A percentile compares a stretch with the other conserved stretches of the same genome.
Conservation (phyloP, 768 basidiomycete genomes). For the Tricholoma bakamatsutake region DNA sequence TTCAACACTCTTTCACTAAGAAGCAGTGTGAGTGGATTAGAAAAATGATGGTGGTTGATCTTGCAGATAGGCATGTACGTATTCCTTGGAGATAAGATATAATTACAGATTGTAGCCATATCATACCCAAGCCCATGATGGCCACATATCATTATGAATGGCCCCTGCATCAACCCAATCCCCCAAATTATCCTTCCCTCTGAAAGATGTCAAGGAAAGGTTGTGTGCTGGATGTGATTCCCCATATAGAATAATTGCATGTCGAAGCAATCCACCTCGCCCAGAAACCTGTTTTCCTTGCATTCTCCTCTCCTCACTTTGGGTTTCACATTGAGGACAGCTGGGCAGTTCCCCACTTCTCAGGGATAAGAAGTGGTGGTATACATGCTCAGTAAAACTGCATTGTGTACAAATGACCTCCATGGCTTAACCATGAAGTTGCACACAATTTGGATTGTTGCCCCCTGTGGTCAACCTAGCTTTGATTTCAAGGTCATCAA, state of each 20-base stretch:
- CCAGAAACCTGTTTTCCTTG: not conserved
- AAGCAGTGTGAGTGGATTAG: too few relatives aligned
- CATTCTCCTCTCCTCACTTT: not conserved
- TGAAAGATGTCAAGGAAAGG: not conserved
- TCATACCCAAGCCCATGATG: not conserved
- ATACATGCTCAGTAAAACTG: too few relatives aligned
- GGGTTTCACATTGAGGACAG: not conserved
- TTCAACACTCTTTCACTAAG: too few relatives aligned
- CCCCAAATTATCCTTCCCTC: not conserved
- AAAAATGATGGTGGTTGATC: too few relatives aligned
- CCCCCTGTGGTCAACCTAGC: too few relatives aligned
- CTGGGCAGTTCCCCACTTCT: not conserved
- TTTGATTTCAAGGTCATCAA: too few relatives aligned
- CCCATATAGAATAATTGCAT: not conserved
- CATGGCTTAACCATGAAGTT: too few relatives aligned
- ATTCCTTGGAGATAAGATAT: not conserved
- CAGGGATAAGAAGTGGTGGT: not conserved
- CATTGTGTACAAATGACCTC: too few relatives aligned
- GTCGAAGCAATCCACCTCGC: not conserved
- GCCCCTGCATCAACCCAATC: too few relatives aligned
- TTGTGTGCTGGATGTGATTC: not conserved
- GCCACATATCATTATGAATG: not conserved
- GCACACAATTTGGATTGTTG: too few relatives aligned
- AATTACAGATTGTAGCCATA: not conserved
- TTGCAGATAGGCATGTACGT: too few relatives aligned